Conservation (phyloP, 139 green algal species). For the Gonium pectorale region DNA sequence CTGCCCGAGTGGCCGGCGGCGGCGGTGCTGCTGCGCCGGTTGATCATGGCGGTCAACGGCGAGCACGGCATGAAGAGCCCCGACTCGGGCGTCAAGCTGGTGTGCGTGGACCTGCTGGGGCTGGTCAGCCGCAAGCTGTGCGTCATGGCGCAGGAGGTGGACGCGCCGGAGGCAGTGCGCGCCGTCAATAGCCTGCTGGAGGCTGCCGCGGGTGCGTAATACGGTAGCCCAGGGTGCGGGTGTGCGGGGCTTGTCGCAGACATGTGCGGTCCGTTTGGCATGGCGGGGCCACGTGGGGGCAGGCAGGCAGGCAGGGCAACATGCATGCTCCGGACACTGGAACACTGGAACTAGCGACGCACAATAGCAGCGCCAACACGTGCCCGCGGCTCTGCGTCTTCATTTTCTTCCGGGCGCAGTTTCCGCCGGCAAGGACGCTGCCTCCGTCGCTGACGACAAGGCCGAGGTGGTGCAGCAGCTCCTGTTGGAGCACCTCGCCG, state of each 20-base stretch:
- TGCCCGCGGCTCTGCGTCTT: too few relatives aligned
- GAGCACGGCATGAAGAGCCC: conserved; percentile 45
- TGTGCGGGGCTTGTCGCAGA: too few relatives aligned
- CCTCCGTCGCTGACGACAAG: background rate
- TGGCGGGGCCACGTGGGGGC: too few relatives aligned
- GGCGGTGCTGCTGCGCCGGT: conserved; percentile 71
- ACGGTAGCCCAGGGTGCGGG: too few relatives aligned
- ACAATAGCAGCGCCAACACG: too few relatives aligned
- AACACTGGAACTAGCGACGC: too few relatives aligned
- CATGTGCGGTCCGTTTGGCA: too few relatives aligned
- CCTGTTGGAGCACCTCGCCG: conserved; percentile 64
- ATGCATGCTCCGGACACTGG: too few relatives aligned
- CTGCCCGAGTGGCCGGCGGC: conserved; percentile 82
- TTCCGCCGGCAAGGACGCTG: background rate
- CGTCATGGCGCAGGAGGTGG: conserved; percentile 14
- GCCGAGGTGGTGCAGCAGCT: conserved; percentile 53
- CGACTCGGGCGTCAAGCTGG: conserved; percentile 66
- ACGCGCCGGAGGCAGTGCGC: background rate
- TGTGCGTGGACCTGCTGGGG: conserved; percentile 75
- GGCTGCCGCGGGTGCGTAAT: background rate
- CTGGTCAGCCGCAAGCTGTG: conserved; percentile 59
- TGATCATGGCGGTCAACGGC: conserved; percentile 60
- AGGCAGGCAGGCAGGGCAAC: too few relatives aligned
- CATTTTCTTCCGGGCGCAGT: background rate
- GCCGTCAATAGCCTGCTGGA: background rate